A percentile compares a stretch with the other conserved stretches of the same genome.
Conservation (phyloP, 106 monocot genomes). For the Gastrodia elata region DNA sequence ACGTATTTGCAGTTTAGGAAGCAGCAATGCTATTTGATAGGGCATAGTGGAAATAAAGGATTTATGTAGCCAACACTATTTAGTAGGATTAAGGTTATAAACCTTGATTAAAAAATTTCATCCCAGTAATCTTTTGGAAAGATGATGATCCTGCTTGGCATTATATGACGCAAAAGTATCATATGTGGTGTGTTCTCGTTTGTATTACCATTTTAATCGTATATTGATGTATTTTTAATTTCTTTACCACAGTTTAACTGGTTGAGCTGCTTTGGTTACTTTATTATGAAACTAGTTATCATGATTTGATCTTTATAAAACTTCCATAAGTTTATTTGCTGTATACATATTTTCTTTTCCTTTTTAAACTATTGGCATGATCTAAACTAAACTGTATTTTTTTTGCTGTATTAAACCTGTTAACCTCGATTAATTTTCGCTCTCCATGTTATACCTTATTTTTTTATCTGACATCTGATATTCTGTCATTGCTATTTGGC, state of each 20-base stretch:
- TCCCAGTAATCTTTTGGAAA: slow-evolving; percentile 1
- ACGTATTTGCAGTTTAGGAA: too few species aligned
- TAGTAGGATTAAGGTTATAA: too few species aligned
- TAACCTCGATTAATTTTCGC: neutral
- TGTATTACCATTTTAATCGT: neutral
- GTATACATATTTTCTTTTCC: neutral
- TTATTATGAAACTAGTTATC: neutral
- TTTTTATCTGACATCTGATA: neutral
- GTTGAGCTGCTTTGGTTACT: neutral
- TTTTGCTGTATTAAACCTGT: slow-evolving; percentile 1
- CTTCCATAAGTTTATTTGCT: neutral
- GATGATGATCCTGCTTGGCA: neutral
- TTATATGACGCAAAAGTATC: neutral
- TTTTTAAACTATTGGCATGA: neutral
- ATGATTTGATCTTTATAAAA: neutral
- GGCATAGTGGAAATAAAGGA: too few species aligned
- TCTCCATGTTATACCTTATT: neutral
- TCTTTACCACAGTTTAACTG: neutral
- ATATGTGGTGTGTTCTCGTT: neutral
- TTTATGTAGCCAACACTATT: too few species aligned
- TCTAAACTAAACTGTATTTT: neutral
- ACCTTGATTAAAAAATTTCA: neutral
- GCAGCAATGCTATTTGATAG: too few species aligned
- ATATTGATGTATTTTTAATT: neutral
- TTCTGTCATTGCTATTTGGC: neutral